phyloP scores from a whole-genome alignment of 2,329 filamentous ascomycete species.

The Fusarium sp. region DNA sequence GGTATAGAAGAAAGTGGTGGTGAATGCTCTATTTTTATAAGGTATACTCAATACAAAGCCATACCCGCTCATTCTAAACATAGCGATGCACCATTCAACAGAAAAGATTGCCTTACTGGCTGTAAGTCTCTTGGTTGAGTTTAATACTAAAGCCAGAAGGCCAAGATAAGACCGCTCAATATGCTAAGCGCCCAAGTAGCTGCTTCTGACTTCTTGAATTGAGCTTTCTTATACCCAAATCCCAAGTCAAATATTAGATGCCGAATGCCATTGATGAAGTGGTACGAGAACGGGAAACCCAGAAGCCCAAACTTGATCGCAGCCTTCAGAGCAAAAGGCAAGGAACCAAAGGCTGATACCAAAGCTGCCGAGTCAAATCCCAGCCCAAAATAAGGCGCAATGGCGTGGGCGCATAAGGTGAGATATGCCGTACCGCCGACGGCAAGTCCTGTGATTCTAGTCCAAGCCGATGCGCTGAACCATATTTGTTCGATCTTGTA shows the following conservation, averaged over 20 bases:
- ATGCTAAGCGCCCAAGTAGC: slow-evolving; percentile 25
- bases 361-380: slow-evolving; percentile 18
- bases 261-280: slow-evolving; percentile 30
- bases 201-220: slow-evolving; percentile 27
- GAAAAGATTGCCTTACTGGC: not conserved
- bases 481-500: slow-evolving; percentile 28
- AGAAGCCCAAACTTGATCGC: slow-evolving; percentile 28
- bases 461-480: slow-evolving; percentile 39
- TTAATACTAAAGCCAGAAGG: slow-evolving; percentile 12
- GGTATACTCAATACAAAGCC: not conserved
- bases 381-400: slow-evolving; percentile 22
- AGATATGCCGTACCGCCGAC: slow-evolving; percentile 28
- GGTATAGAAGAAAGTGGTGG: too few relatives aligned
- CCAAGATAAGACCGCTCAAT: slow-evolving; percentile 13
- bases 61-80: not conserved
- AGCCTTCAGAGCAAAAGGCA: slow-evolving; percentile 17
- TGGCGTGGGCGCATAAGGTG: slow-evolving; percentile 4
- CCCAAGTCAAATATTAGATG: slow-evolving; percentile 36
- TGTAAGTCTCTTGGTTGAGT: not conserved
- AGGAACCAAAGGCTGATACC: slow-evolving; percentile 9
- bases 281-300: slow-evolving; percentile 30
- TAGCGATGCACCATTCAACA: too few relatives aligned
- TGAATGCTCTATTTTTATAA: too few relatives aligned
- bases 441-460: slow-evolving; percentile 25
- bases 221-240: slow-evolving; percentile 28